Evolutionary conservation across 2,329 filamentous ascomycete species (phyloP).

Genomic region (Camptophora hylomeconis): DNA sequence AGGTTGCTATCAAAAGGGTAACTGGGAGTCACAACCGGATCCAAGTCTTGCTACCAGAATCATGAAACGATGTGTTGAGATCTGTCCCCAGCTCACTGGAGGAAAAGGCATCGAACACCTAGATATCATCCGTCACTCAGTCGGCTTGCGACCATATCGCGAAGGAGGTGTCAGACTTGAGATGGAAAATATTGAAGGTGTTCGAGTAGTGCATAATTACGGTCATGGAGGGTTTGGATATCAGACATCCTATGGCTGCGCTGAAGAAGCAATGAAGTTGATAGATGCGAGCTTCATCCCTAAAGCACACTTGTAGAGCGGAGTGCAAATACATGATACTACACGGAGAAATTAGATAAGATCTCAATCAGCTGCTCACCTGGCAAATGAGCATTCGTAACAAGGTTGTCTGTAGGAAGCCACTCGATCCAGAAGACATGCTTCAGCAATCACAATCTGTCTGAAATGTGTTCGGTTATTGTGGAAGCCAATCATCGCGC

Average conservation of each 20-base stretch:
- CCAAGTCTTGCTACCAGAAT: constrained; percentile 67
- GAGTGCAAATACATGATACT: no score
- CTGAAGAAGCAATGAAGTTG: constrained; percentile 51
- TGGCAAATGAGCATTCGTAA: no score
- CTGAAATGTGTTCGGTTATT: no score
- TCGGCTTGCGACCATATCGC: constrained; percentile 65
- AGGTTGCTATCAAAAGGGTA: constrained; percentile 66
- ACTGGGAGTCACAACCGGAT: constrained; percentile 68
- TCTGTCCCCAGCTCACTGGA: constrained; percentile 46
- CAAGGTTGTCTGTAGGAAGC: no score
- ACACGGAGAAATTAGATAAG: no score
- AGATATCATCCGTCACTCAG: constrained; percentile 65
- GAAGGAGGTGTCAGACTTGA: constrained; percentile 63
- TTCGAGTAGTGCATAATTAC: constrained; percentile 53
- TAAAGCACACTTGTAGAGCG: no score
- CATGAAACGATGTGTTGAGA: constrained; percentile 58
- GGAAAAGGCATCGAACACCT: constrained; percentile 59
- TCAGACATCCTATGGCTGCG: constrained; percentile 47
- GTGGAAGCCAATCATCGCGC: no score
- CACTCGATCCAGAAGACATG: no score
- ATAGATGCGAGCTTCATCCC: no score
- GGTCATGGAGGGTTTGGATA: constrained; percentile 47
- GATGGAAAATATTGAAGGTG: constrained; percentile 50
- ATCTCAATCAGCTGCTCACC: no score
- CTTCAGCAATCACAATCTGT: no score